Conservation (phyloP, 75 land plant genomes). For the Selaginella tamariscina region DNA sequence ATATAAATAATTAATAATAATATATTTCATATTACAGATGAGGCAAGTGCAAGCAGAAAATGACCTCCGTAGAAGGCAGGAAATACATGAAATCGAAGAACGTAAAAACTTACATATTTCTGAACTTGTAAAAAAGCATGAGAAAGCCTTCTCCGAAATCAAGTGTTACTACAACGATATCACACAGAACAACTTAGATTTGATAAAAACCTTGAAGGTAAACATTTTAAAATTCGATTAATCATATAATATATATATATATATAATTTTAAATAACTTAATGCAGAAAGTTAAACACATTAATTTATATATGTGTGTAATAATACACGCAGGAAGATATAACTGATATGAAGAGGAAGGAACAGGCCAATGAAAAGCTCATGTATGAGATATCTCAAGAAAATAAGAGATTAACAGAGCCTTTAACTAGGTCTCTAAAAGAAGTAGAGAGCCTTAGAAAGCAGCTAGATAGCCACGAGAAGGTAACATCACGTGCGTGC, state of each 20-base stretch:
- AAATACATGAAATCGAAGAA: slow-evolving; percentile 34
- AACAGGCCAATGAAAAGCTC: slow-evolving; percentile 29
- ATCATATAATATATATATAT: no score
- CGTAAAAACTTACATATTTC: slow-evolving; percentile 29
- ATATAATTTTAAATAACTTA: no score
- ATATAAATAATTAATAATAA: not conserved
- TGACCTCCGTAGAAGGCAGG: slow-evolving; percentile 28
- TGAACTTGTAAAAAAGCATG: slow-evolving; percentile 34
- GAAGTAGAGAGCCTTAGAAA: slow-evolving; percentile 25
- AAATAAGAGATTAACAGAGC: slow-evolving; percentile 30
- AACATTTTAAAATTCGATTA: no score
- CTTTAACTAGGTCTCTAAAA: slow-evolving; percentile 24
- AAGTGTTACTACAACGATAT: slow-evolving; percentile 38
- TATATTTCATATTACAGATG: slow-evolving; percentile 13
- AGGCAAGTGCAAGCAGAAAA: slow-evolving; percentile 20
- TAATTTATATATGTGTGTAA: no score
- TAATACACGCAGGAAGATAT: slow-evolving; percentile 21
- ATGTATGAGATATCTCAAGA: slow-evolving; percentile 34
- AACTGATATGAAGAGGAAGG: slow-evolving; percentile 32
- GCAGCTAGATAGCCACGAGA: slow-evolving; percentile 24
- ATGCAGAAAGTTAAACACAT: no score
- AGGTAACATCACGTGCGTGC: no score
- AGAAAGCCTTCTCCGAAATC: slow-evolving; percentile 32
- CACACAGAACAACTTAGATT: slow-evolving; percentile 33
- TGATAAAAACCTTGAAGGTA: slow-evolving; percentile 33